phyloP scores from a whole-genome alignment of 2,329 filamentous ascomycete genomes.

The Cercospora canescens region DNA sequence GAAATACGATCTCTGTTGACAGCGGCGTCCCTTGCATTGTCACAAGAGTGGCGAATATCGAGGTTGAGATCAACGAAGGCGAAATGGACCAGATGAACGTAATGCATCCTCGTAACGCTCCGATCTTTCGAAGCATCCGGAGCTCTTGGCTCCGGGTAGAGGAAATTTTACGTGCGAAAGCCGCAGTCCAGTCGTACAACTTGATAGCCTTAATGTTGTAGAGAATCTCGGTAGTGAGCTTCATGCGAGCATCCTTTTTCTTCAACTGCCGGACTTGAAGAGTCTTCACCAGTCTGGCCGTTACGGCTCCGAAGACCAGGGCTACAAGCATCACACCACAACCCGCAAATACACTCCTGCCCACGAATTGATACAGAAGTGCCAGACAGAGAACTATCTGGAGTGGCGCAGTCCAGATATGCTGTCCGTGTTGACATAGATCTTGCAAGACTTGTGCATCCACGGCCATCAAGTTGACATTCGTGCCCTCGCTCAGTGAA shows the following conservation, averaged over 20 bases:
- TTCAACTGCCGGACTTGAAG: slow-evolving; percentile 98
- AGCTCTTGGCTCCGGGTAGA: slow-evolving; percentile 92
- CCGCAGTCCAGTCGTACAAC: slow-evolving; percentile 93
- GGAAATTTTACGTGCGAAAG: slow-evolving; percentile 97
- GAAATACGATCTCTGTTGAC: slow-evolving; percentile 94
- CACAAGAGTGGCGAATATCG: slow-evolving; percentile 93
- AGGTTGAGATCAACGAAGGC: slow-evolving; percentile 96
- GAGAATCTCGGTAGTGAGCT: slow-evolving; percentile 94
- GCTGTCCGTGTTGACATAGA: slow-evolving; percentile 90
- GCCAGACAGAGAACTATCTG: slow-evolving; percentile 96
- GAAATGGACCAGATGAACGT: slow-evolving; percentile 98
- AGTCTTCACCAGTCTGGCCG: too few species aligned
- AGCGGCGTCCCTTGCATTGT: slow-evolving; percentile 77
- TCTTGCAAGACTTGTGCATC: slow-evolving; percentile 95
- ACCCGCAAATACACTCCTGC: slow-evolving; percentile 92
- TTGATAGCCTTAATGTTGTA: slow-evolving; percentile 99
- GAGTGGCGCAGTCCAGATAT: slow-evolving; percentile 95
- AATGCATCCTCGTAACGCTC: slow-evolving; percentile 89
- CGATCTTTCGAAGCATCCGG: slow-evolving; percentile 93
- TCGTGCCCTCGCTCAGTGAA: slow-evolving; percentile 86
- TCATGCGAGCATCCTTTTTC: slow-evolving; percentile 92
- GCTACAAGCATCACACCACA: slow-evolving; percentile 92
- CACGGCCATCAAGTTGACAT: slow-evolving; percentile 99
- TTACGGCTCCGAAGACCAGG: slow-evolving; percentile 91
- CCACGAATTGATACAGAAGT: slow-evolving; percentile 92